Evolutionary conservation across 1,284 basidiomycete species (phyloP).

Genomic region (Ceratobasidium sp.): DNA sequence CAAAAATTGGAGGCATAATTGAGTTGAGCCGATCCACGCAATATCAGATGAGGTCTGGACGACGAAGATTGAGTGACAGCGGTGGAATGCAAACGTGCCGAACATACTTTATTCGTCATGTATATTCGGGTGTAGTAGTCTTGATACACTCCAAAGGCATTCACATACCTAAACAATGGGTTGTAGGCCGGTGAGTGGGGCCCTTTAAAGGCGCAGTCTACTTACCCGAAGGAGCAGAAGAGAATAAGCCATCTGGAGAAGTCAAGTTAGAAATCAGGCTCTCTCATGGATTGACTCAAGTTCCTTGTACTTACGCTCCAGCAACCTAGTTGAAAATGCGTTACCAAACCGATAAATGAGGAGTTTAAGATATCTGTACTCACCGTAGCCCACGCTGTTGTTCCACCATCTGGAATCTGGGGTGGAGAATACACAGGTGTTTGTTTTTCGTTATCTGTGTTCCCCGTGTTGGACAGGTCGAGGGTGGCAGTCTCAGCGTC

Average conservation of each 20-base stretch:
- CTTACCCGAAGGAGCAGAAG: slow-evolving; percentile 36
- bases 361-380: neutral
- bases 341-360: neutral
- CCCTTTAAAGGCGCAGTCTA: too few species aligned
- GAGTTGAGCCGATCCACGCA: slow-evolving; percentile 29
- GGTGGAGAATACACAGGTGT: neutral
- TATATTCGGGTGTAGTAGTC: slow-evolving; percentile 33
- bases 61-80: neutral
- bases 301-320: slow-evolving; percentile 22
- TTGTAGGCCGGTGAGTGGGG: too few species aligned
- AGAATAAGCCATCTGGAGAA: slow-evolving; percentile 28
- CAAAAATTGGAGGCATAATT: slow-evolving; percentile 22
- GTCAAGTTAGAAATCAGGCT: neutral
- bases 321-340: slow-evolving; percentile 7
- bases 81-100: neutral
- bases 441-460: slow-evolving; percentile 18
- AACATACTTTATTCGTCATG: slow-evolving; percentile 30
- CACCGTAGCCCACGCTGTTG: slow-evolving; percentile 18
- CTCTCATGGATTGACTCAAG: too few species aligned
- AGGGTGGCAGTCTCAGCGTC: slow-evolving; percentile 31
- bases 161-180: slow-evolving; percentile 13
- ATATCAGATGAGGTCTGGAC: slow-evolving; percentile 24
- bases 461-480: neutral
- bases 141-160: slow-evolving; percentile 32
- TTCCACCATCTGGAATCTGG: slow-evolving; percentile 36